A percentile compares a stretch with the other conserved stretches of the same genome.
phyloP scores from a whole-genome alignment of 2,329 filamentous ascomycete species.

The Parastagonospora nodorum region DNA sequence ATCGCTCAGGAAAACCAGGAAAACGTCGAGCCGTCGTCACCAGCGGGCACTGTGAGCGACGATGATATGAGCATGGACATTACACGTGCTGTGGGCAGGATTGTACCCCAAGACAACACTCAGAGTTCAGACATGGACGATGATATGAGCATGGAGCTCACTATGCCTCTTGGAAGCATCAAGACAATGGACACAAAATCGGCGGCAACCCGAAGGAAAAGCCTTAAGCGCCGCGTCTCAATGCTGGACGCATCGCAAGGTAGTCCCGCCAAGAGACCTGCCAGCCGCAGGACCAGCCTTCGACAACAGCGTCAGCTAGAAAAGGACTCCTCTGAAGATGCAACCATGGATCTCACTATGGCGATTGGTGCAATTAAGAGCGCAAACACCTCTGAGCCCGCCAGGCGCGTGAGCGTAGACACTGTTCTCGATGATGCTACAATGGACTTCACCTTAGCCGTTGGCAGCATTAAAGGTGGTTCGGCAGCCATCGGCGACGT shows the following conservation, averaged over 20 bases:
- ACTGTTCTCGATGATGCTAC: constrained; percentile 41
- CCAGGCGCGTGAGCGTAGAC: constrained; percentile 31
- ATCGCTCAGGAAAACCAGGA: constrained; percentile 53
- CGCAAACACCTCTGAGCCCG: constrained; percentile 9
- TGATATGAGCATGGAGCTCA: constrained; percentile 62
- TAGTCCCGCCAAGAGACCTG: constrained; percentile 43
- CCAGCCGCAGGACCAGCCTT: constrained; percentile 41
- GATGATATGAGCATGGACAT: constrained; percentile 93
- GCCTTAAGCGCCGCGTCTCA: constrained; percentile 52
- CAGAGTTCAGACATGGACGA: constrained; percentile 48
- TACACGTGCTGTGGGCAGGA: constrained; percentile 79
- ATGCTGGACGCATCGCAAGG: constrained; percentile 44
- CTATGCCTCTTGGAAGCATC: constrained; percentile 59
- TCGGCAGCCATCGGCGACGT: constrained; percentile 6
- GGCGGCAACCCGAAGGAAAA: constrained; percentile 38
- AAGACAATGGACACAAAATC: constrained; percentile 38
- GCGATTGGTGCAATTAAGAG: constrained; percentile 45
- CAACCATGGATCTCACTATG: constrained; percentile 48
- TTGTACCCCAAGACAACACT: constrained; percentile 60
- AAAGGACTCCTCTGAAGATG: constrained; percentile 46
- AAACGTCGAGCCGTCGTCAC: constrained; percentile 56
- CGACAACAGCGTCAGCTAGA: constrained; percentile 47
- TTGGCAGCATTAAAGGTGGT: constrained; percentile 42
- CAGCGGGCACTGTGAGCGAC: constrained; percentile 51
- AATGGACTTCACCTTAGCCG: constrained; percentile 48